Evolutionary conservation across 495 filamentous ascomycete species (phyloP).

Genomic region (Diplogelasinospora grovesii): DNA sequence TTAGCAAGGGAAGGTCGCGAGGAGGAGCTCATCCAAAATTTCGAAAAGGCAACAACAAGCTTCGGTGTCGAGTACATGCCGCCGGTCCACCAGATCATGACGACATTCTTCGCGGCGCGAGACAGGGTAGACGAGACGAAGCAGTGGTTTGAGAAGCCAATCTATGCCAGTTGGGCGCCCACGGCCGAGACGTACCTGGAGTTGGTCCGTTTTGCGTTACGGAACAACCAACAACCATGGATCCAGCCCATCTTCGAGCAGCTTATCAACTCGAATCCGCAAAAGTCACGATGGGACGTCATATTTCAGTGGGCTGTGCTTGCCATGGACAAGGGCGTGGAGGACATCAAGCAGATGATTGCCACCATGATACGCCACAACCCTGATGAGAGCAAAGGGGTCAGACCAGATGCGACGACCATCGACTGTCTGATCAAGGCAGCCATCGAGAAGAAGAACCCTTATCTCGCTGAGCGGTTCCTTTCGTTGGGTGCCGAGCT

Average conservation of each 20-base stretch:
- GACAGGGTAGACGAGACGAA: constrained; percentile 49
- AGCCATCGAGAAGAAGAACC: constrained; percentile 61
- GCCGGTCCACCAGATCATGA: constrained; percentile 42
- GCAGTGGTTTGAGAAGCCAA: constrained; percentile 58
- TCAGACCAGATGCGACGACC: constrained; percentile 56
- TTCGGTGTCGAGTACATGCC: constrained; percentile 30
- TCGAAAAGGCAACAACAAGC: constrained; percentile 23
- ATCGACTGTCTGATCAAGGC: constrained; percentile 71
- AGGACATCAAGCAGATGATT: constrained; percentile 64
- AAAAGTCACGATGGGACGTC: constrained; percentile 57
- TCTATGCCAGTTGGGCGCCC: constrained; percentile 35
- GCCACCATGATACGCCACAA: constrained; percentile 44
- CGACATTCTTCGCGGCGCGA: constrained; percentile 42
- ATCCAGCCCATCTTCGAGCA: constrained; percentile 55
- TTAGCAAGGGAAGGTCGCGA: constrained; percentile 59
- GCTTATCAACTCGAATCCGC: constrained; percentile 41
- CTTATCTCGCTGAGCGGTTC: constrained; percentile 68
- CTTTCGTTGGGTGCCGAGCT: constrained; percentile 55
- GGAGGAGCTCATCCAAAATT: constrained; percentile 41
- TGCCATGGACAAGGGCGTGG: constrained; percentile 56
- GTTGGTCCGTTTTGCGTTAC: constrained; percentile 42
- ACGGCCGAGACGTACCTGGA: constrained; percentile 40
- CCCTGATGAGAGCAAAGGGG: constrained; percentile 32
- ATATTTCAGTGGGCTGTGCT: constrained; percentile 71
- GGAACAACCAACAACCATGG: constrained; percentile 56